Percentiles rank a stretch among this genome's conserved stretches.
Evolutionary conservation across 148 eudicot genomes (phyloP).

Genomic region (Fagopyrum tataricum): DNA sequence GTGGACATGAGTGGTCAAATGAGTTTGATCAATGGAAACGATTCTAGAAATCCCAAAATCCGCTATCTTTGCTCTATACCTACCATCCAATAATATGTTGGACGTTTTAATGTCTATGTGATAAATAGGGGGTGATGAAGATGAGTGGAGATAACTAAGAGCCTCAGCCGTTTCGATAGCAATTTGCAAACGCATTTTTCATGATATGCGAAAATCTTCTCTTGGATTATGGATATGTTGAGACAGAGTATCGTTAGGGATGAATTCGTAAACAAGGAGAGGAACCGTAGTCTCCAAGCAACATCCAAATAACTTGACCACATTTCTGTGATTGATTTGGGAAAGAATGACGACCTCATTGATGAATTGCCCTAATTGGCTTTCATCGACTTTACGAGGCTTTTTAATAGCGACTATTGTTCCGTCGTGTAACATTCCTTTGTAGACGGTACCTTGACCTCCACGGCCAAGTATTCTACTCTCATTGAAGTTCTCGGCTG

Average conservation of each 20-base stretch:
- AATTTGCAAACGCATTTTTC: slow-evolving; percentile 6
- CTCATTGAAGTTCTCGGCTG: not conserved
- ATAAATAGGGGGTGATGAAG: not conserved
- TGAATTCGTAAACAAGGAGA: not conserved
- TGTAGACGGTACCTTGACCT: slow-evolving; percentile 10
- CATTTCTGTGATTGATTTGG: not conserved
- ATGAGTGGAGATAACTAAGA: not conserved
- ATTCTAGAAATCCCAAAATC: not conserved
- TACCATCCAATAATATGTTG: slow-evolving; percentile 8
- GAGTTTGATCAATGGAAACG: not conserved
- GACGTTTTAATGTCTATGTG: slow-evolving; percentile 3
- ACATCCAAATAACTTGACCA: slow-evolving; percentile 8
- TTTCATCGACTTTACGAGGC: not conserved
- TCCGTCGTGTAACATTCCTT: slow-evolving; percentile 5
- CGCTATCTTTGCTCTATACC: not conserved
- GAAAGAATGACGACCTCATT: slow-evolving; percentile 4
- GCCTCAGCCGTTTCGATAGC: not conserved
- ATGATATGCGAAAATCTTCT: not conserved
- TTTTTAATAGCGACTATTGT: not conserved
- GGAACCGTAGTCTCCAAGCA: slow-evolving; percentile 6
- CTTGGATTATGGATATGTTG: not conserved
- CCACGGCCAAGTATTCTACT: slow-evolving; percentile 6
- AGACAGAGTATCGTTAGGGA: not conserved
- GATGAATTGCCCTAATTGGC: slow-evolving; percentile 2
- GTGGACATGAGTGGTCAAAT: not conserved